A percentile compares a stretch with the other conserved stretches of the same genome.
Evolutionary conservation across 1,284 basidiomycete species (phyloP).

Genomic region (Sparassis latifolia): DNA sequence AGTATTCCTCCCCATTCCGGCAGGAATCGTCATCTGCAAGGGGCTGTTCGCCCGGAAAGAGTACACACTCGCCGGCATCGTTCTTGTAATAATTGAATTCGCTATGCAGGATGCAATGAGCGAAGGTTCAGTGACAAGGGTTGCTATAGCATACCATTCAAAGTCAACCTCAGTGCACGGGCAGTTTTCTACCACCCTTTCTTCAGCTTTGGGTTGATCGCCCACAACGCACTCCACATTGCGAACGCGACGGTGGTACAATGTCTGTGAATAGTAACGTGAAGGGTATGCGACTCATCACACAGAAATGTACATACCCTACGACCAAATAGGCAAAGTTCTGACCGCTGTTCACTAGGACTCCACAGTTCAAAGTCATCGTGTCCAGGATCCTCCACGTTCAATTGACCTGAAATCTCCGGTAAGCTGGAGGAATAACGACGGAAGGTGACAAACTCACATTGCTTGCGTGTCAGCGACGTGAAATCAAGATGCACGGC

Average conservation of each 20-base stretch:
- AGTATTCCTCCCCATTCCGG: constrained; percentile 58
- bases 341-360: constrained; percentile 76
- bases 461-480: constrained; percentile 66
- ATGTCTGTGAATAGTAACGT: constrained; percentile 43
- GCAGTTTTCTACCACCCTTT: constrained; percentile 64
- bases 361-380: constrained; percentile 97
- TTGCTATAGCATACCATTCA: constrained; percentile 65
- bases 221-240: constrained; percentile 82
- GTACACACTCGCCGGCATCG: constrained; percentile 63
- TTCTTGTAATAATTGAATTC: constrained; percentile 87
- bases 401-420: constrained; percentile 51
- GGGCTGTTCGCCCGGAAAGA: constrained; percentile 61
- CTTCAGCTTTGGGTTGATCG: constrained; percentile 46
- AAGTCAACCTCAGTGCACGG: constrained; percentile 73
- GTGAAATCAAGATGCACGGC: constrained; percentile 90
- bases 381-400: constrained; percentile 61
- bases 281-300: not conserved
- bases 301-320: constrained; percentile 42
- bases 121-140: not conserved
- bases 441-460: constrained; percentile 37
- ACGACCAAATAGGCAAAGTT: constrained; percentile 81
- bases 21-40: constrained; percentile 60
- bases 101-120: constrained; percentile 31
- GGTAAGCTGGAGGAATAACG: constrained; percentile 9
- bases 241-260: constrained; percentile 84